Conservation (phyloP, 2,329 filamentous ascomycete species). For the Cladosporium phlei region DNA sequence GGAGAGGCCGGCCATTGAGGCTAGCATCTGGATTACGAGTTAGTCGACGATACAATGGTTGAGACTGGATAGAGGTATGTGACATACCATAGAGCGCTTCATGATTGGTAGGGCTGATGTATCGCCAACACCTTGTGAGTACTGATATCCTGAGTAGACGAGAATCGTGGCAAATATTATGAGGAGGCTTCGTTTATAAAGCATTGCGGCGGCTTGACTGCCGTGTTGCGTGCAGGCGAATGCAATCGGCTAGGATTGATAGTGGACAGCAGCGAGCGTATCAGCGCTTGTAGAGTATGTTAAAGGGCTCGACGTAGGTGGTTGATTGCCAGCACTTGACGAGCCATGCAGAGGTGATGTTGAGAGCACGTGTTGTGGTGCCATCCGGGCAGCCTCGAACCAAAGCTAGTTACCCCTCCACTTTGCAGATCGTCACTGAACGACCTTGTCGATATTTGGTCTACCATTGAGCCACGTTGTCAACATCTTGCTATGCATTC, state of each 20-base stretch:
- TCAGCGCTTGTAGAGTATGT: not conserved
- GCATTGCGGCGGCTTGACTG: not conserved
- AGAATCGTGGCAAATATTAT: not conserved
- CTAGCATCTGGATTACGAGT: not conserved
- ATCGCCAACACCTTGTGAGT: not conserved
- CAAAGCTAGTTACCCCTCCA: not conserved
- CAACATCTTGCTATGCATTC: no score
- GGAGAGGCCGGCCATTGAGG: constrained; percentile 2
- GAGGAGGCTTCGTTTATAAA: constrained; percentile 3
- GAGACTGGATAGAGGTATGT: not conserved
- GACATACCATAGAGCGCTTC: constrained; percentile 5
- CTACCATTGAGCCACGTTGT: no score
- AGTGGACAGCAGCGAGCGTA: not conserved
- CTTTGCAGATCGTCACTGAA: not conserved
- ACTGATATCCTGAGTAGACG: not conserved
- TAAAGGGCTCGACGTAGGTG: not conserved
- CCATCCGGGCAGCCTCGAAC: constrained; percentile 1
- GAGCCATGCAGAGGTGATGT: constrained; percentile 5
- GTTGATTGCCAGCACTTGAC: not conserved
- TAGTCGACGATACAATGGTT: not conserved
- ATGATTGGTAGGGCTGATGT: not conserved
- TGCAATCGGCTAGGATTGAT: not conserved
- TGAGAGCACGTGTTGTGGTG: constrained; percentile 9
- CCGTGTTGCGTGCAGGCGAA: not conserved
- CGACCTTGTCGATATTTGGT: no score